phyloP scores from a whole-genome alignment of 345 rosid genomes.

The Pistacia integerrima region DNA sequence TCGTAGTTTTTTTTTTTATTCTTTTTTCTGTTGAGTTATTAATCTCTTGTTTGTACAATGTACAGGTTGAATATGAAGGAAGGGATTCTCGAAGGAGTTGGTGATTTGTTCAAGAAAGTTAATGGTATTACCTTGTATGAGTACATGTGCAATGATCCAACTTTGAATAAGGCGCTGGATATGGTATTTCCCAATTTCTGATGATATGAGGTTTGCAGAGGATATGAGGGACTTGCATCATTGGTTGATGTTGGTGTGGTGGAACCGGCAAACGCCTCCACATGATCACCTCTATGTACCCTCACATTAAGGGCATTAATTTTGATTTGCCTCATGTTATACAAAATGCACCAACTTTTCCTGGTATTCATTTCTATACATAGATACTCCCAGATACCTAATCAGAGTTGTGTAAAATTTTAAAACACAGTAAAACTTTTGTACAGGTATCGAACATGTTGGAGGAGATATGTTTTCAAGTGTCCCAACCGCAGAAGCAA shows the following conservation, averaged over 20 bases:
- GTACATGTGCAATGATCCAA: slow-evolving; percentile 68
- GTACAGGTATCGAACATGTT: slow-evolving; percentile 69
- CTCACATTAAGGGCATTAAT: slow-evolving; percentile 76
- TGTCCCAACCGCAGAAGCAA: slow-evolving; percentile 79
- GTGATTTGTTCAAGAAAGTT: slow-evolving; percentile 80
- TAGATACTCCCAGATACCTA: too few relatives aligned
- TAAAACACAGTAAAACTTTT: not conserved
- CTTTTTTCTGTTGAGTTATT: too few relatives aligned
- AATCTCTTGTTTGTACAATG: too few relatives aligned
- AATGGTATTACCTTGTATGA: slow-evolving; percentile 78
- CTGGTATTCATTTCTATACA: slow-evolving; percentile 36
- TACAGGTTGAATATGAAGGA: slow-evolving; percentile 78
- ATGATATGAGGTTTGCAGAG: slow-evolving; percentile 69
- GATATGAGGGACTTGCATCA: slow-evolving; percentile 63
- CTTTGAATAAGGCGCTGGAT: slow-evolving; percentile 71
- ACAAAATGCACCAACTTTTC: slow-evolving; percentile 61
- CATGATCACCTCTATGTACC: slow-evolving; percentile 69
- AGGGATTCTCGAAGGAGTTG: slow-evolving; percentile 63
- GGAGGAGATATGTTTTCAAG: slow-evolving; percentile 92
- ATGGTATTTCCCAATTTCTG: slow-evolving; percentile 60
- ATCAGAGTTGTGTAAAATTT: too few relatives aligned
- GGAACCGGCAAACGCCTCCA: slow-evolving; percentile 73
- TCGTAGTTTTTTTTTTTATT: too few relatives aligned
- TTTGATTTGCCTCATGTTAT: slow-evolving; percentile 85
- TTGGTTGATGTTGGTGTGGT: slow-evolving; percentile 85